A percentile compares a stretch with the other conserved stretches of the same genome.
Conservation (phyloP, 225 moss, liverwort and hornwort species). For the Marchantia polymorpha region DNA sequence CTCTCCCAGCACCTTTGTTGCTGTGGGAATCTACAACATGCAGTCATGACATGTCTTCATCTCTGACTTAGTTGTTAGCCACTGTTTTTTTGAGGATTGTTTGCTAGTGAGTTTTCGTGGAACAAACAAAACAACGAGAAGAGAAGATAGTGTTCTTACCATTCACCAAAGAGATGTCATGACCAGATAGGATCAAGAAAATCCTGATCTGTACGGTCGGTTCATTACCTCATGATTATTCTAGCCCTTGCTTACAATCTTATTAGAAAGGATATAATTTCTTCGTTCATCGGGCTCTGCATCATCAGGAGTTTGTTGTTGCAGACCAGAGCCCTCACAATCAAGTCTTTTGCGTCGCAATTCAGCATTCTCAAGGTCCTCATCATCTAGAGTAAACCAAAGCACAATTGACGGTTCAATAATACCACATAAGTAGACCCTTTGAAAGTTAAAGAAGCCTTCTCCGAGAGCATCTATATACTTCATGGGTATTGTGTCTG, state of each 20-base stretch:
- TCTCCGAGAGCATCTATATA: neutral
- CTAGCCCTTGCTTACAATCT: neutral
- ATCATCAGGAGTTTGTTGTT: constrained; percentile 42
- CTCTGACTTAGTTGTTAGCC: neutral
- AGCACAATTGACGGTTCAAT: neutral
- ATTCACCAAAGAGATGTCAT: neutral
- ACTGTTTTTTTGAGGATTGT: neutral
- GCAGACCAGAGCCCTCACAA: constrained; percentile 31
- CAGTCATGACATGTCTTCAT: neutral
- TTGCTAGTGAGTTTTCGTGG: neutral
- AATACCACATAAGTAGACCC: no score
- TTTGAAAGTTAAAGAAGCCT: no score
- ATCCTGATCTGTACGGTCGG: no score
- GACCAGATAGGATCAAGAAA: no score
- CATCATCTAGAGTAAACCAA: constrained; percentile 20
- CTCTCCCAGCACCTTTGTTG: neutral
- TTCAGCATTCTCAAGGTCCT: constrained; percentile 32
- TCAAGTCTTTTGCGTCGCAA: constrained; percentile 26
- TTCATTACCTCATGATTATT: neutral
- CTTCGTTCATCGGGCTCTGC: constrained; percentile 23
- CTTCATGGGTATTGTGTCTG: neutral
- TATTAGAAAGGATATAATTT: constrained; percentile 38
- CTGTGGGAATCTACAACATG: neutral
- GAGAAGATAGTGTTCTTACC: neutral
- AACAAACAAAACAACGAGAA: neutral